A percentile compares a stretch with the other conserved stretches of the same genome.
phyloP scores from a whole-genome alignment of 495 filamentous ascomycete species.

The Lepraria neglecta region DNA sequence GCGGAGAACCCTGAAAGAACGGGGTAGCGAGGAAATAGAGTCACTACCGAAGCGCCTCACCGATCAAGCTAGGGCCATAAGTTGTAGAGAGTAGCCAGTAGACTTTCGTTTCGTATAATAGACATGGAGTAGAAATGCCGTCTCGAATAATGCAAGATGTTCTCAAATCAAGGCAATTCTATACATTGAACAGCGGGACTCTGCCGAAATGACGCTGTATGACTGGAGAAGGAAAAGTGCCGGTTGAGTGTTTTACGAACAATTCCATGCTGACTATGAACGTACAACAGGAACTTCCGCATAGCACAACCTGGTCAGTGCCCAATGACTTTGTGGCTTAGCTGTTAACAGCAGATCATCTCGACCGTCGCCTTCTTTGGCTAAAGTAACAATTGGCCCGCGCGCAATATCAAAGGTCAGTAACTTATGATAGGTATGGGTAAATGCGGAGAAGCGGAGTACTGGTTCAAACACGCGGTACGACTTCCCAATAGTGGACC shows the following conservation, averaged over 20 bases:
- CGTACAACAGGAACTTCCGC: not conserved
- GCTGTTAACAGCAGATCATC: constrained; percentile 10
- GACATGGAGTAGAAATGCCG: not conserved
- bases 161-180: too few species aligned
- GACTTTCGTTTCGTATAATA: constrained; percentile 6
- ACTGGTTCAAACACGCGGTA: not conserved
- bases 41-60: constrained; percentile 8
- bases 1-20: constrained; percentile 20
- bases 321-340: constrained; percentile 8
- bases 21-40: constrained; percentile 11
- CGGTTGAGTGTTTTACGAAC: too few species aligned
- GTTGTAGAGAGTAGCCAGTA: constrained; percentile 1
- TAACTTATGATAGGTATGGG: too few species aligned
- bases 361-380: not conserved
- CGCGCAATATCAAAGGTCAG: not conserved
- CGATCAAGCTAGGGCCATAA: constrained; percentile 5
- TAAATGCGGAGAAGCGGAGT: constrained; percentile 8
- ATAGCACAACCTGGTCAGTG: not conserved
- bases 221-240: too few species aligned
- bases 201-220: too few species aligned
- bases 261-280: not conserved
- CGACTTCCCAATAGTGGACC: not conserved
- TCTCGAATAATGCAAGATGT: not conserved
- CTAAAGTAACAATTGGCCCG: not conserved
- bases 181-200: too few species aligned